These are phyloP conservation scores for Ampelomyces quisqualis DNA, from an alignment of 2,329 filamentous ascomycete species.

Conservation along the genomic window DNA sequence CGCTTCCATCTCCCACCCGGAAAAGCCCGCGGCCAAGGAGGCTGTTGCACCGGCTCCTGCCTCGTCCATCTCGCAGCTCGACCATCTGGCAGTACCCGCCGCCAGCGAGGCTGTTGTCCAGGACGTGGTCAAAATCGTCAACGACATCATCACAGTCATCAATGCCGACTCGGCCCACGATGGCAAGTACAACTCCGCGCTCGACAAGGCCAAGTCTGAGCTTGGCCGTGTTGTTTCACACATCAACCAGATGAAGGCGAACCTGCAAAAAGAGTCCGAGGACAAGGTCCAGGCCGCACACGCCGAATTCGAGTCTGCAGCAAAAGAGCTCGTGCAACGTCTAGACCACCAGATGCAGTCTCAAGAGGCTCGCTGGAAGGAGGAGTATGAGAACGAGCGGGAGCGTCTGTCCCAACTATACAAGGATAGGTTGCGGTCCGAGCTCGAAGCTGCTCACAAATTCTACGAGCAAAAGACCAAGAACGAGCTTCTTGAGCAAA, in stretches of 20 bases:
- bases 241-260: slow-evolving; percentile 71
- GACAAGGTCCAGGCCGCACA: slow-evolving; percentile 70
- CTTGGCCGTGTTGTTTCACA: slow-evolving; percentile 75
- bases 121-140: slow-evolving; percentile 91
- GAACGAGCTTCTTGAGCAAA: slow-evolving; percentile 88
- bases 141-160: slow-evolving; percentile 90
- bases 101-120: slow-evolving; percentile 86
- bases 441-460: slow-evolving; percentile 76
- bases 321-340: slow-evolving; percentile 82
- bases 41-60: slow-evolving; percentile 23
- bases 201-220: slow-evolving; percentile 83
- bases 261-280: slow-evolving; percentile 69
- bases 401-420: slow-evolving; percentile 75
- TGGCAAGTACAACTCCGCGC: slow-evolving; percentile 72
- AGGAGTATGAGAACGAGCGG: slow-evolving; percentile 86
- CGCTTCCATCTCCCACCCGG: slow-evolving; percentile 17
- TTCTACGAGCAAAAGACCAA: slow-evolving; percentile 79
- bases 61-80: slow-evolving; percentile 60
- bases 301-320: slow-evolving; percentile 81
- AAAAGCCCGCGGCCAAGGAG: slow-evolving; percentile 20
- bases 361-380: slow-evolving; percentile 80
- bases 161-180: slow-evolving; percentile 77
- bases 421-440: slow-evolving; percentile 73
- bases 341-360: slow-evolving; percentile 79
- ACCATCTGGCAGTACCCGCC: slow-evolving; percentile 72